These are phyloP conservation scores for Vitis amurensis DNA, from an alignment of 164 flowering plant genomes.

Conservation along the genomic window DNA sequence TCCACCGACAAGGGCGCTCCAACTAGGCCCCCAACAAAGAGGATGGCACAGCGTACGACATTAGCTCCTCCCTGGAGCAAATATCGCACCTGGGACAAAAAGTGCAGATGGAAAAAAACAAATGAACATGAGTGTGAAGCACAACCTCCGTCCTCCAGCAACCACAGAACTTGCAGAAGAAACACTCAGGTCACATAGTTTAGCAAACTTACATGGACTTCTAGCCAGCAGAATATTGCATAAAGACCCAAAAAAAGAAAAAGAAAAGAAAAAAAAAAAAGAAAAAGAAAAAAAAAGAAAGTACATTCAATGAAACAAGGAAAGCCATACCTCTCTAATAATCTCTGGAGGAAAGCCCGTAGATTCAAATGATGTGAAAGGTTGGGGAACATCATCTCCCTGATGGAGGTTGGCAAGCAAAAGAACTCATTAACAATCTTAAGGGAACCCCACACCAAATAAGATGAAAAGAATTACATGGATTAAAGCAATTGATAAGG, in stretches of 20 bases:
- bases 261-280: neutral
- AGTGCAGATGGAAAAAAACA: constrained; percentile 46
- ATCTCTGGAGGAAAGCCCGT: constrained; percentile 88
- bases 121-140: constrained; percentile 55
- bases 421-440: neutral
- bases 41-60: constrained; percentile 97
- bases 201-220: constrained; percentile 19
- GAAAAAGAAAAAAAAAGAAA: neutral
- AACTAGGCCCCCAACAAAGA: constrained; percentile 62
- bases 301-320: too few species aligned
- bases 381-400: constrained; percentile 83
- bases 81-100: constrained; percentile 99
- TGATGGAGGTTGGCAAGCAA: constrained; percentile 15
- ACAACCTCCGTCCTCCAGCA: constrained; percentile 49
- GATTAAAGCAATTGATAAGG: neutral
- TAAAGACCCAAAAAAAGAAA: neutral
- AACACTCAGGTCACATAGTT: constrained; percentile 13
- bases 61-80: constrained; percentile 99
- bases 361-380: constrained; percentile 72
- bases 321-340: constrained; percentile 71
- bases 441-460: neutral
- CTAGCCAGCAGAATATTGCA: constrained; percentile 5
- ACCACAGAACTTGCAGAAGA: constrained; percentile 25
- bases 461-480: neutral
- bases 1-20: constrained; percentile 71